Evolutionary conservation across 1,284 basidiomycete genomes (phyloP).

Genomic region (Fomitopsis betulina): DNA sequence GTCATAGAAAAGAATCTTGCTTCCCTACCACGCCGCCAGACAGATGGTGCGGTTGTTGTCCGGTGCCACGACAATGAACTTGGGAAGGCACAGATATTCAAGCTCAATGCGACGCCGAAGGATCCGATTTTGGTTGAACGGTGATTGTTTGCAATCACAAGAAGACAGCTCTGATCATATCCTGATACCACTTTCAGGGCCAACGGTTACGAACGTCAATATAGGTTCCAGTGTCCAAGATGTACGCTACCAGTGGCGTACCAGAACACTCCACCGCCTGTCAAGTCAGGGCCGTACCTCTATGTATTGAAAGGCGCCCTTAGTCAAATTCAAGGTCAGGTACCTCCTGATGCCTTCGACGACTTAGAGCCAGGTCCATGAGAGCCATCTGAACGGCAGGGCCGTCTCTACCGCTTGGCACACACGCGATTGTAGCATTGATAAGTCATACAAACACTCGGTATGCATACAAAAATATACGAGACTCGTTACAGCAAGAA

Average conservation of each 20-base stretch:
- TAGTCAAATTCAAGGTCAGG: conserved; percentile 73
- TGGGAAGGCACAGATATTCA: conserved; percentile 67
- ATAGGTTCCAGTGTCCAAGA: conserved; percentile 68
- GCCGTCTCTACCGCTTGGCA: too few species aligned
- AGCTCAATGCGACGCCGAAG: conserved; percentile 61
- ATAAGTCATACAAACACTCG: too few species aligned
- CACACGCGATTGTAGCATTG: too few species aligned
- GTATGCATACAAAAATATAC: too few species aligned
- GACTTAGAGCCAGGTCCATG: conserved; percentile 32
- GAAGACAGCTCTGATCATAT: background rate
- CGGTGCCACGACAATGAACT: conserved; percentile 56
- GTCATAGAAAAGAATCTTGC: conserved; percentile 75
- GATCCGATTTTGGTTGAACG: conserved; percentile 71
- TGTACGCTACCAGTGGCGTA: conserved; percentile 73
- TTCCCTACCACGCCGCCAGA: conserved; percentile 64
- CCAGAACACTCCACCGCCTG: conserved; percentile 66
- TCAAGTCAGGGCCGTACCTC: conserved; percentile 66
- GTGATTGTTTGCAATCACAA: conserved; percentile 29
- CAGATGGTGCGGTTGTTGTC: conserved; percentile 70
- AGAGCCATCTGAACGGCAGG: too few species aligned
- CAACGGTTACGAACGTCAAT: conserved; percentile 70
- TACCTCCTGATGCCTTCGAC: conserved; percentile 72
- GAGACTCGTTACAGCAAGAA: too few species aligned
- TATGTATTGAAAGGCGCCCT: conserved; percentile 73
- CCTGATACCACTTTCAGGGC: conserved; percentile 29